Conservation (phyloP, 2,329 filamentous ascomycete genomes). For the Fusarium brevicatenulatum region DNA sequence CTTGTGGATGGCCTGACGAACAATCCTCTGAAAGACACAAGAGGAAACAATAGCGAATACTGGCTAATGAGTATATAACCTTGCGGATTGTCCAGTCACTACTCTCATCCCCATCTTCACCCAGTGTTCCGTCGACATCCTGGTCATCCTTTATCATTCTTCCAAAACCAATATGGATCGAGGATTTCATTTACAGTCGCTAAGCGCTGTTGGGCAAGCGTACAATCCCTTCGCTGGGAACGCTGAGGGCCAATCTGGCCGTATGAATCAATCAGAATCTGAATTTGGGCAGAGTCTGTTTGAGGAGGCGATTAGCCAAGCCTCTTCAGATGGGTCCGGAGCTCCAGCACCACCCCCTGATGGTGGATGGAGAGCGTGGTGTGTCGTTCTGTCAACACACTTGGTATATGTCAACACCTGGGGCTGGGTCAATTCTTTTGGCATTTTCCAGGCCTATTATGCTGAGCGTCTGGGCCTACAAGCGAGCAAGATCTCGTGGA, state of each 20-base stretch:
- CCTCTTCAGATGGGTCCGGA: neutral
- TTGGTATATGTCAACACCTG: slow-evolving; percentile 63
- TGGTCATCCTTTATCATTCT: neutral
- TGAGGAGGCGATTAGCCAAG: neutral
- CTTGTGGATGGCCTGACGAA: neutral
- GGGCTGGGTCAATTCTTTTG: slow-evolving; percentile 66
- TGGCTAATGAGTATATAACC: neutral
- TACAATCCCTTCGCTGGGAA: neutral
- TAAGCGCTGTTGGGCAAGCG: neutral
- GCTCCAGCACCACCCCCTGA: slow-evolving; percentile 57
- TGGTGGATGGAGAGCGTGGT: slow-evolving; percentile 60
- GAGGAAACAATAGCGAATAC: neutral
- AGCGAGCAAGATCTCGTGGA: slow-evolving; percentile 62
- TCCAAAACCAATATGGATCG: neutral
- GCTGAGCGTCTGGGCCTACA: slow-evolving; percentile 50
- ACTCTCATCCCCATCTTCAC: neutral
- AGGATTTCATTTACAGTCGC: neutral
- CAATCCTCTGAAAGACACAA: neutral
- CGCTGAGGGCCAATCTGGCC: neutral
- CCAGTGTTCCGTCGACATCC: neutral
- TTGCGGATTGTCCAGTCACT: too few relatives aligned
- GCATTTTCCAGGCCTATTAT: slow-evolving; percentile 67
- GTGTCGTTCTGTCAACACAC: slow-evolving; percentile 45
- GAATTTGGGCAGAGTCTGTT: slow-evolving; percentile 27
- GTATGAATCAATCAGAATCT: neutral